These are phyloP conservation scores for Hortiboletus campestris DNA, from an alignment of 768 basidiomycete genomes.

Conservation along the genomic window DNA sequence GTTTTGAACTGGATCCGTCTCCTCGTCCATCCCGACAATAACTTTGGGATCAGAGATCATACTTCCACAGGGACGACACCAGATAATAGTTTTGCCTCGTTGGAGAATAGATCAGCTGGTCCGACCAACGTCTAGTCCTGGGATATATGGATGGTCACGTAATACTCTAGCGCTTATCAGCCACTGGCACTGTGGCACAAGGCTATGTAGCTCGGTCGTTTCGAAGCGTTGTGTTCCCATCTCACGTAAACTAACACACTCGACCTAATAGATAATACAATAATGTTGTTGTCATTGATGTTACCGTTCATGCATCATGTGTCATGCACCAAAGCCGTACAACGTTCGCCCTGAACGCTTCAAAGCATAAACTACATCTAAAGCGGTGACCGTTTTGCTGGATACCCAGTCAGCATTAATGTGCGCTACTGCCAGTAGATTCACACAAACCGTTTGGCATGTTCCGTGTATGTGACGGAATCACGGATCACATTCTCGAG, in stretches of 20 bases:
- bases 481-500: conserved; percentile 81
- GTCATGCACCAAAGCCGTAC: conserved; percentile 73
- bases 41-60: conserved; percentile 22
- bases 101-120: not conserved
- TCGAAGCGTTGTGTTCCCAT: too few relatives aligned
- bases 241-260: too few relatives aligned
- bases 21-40: conserved; percentile 13
- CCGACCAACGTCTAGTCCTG: not conserved
- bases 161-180: not conserved
- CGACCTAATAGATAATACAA: too few relatives aligned
- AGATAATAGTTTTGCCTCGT: not conserved
- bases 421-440: not conserved
- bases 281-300: not conserved
- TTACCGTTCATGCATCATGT: not conserved
- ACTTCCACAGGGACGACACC: not conserved
- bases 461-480: conserved; percentile 90
- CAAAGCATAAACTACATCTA: conserved; percentile 79
- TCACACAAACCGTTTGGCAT: conserved; percentile 63
- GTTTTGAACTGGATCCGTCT: conserved; percentile 9
- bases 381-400: conserved; percentile 74
- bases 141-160: not conserved
- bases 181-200: too few relatives aligned
- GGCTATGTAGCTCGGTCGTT: too few relatives aligned
- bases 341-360: conserved; percentile 74
- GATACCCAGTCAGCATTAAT: conserved; percentile 1